phyloP scores from a whole-genome alignment of 2,329 filamentous ascomycete species.

The Pseudogymnoascus sp. region DNA sequence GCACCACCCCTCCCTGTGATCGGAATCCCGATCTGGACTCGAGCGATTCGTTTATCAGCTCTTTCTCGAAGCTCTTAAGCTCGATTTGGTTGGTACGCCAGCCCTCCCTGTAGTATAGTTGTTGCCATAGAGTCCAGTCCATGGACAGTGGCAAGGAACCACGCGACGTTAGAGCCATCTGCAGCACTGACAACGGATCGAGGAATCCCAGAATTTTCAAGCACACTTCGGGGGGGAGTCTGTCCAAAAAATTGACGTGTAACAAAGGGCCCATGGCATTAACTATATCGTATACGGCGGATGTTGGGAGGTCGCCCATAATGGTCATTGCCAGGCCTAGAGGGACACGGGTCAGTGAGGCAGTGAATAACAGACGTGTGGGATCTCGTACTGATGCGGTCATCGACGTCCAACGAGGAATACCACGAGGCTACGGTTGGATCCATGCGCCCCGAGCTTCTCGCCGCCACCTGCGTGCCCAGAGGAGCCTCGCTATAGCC shows the following conservation, averaged over 20 bases:
- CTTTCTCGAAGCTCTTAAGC: conserved; percentile 59
- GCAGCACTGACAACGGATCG: conserved; percentile 71
- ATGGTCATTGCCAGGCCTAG: conserved; percentile 75
- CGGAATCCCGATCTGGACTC: conserved; percentile 11
- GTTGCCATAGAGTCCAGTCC: conserved; percentile 81
- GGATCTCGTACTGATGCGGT: conserved; percentile 6
- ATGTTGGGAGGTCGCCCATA: conserved; percentile 71
- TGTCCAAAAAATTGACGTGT: conserved; percentile 84
- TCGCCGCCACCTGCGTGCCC: conserved; percentile 1
- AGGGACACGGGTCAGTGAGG: neutral
- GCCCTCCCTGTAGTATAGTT: conserved; percentile 75
- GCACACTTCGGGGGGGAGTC: conserved; percentile 84
- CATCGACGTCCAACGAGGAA: conserved; percentile 5
- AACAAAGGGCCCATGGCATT: conserved; percentile 73
- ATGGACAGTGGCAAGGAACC: conserved; percentile 75
- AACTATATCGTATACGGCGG: conserved; percentile 72
- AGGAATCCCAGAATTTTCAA: conserved; percentile 84
- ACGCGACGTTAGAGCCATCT: conserved; percentile 70
- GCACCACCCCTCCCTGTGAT: conserved; percentile 9
- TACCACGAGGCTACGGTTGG: neutral
- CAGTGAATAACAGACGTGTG: neutral
- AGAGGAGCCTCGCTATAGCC: conserved; percentile 31
- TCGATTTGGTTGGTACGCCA: conserved; percentile 68
- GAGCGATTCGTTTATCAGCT: conserved; percentile 28
- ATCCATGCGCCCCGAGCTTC: neutral